A percentile compares a stretch with the other conserved stretches of the same genome.
Conservation (phyloP, 306 rosid genomes). For the Prunus kanzakura region DNA sequence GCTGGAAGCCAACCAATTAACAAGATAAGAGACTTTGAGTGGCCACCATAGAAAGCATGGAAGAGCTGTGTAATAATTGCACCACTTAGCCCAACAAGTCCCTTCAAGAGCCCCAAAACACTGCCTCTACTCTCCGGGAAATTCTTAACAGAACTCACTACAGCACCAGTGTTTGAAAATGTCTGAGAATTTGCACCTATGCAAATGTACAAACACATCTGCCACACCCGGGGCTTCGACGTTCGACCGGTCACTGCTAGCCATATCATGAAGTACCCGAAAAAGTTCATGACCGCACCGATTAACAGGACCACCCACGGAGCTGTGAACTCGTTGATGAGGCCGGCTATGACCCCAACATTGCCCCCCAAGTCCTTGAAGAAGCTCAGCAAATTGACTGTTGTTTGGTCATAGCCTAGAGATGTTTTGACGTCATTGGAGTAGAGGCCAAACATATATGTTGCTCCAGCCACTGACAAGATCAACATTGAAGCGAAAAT, state of each 20-base stretch:
- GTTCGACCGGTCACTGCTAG: conserved; percentile 46
- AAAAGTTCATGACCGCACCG: conserved; percentile 63
- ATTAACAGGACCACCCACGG: conserved; percentile 59
- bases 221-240: conserved; percentile 55
- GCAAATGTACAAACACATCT: conserved; percentile 72
- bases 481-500: conserved; percentile 57
- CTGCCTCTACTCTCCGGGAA: conserved; percentile 68
- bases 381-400: conserved; percentile 72
- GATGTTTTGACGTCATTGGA: conserved; percentile 50
- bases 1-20: conserved; percentile 68
- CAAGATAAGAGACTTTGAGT: conserved; percentile 43
- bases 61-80: conserved; percentile 60
- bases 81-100: conserved; percentile 72
- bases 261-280: conserved; percentile 82
- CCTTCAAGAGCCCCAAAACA: conserved; percentile 64
- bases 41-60: conserved; percentile 49
- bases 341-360: conserved; percentile 53
- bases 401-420: conserved; percentile 67
- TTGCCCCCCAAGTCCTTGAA: conserved; percentile 75
- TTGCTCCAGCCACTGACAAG: conserved; percentile 64
- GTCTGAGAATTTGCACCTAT: conserved; percentile 69
- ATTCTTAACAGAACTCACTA: conserved; percentile 58
- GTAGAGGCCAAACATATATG: conserved; percentile 62
- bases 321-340: conserved; percentile 57
- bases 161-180: conserved; percentile 57